Evolutionary conservation across 345 rosid genomes (phyloP).

Genomic region (thale cress (Arabidopsis thaliana)): DNA sequence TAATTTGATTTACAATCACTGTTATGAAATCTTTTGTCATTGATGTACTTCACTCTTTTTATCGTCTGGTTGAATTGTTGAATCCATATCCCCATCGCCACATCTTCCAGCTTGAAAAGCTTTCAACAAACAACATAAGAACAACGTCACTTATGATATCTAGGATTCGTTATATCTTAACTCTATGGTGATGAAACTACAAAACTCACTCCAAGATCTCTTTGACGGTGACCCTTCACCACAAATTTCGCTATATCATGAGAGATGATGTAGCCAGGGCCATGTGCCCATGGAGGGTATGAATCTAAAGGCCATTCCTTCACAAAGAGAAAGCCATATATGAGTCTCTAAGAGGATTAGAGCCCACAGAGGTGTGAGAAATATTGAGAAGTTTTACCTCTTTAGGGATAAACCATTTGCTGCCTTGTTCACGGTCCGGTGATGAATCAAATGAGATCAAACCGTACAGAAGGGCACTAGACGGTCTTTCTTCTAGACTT

Average conservation of each 20-base stretch:
- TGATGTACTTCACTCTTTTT: constrained; percentile 61
- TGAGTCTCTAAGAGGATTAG: constrained; percentile 19
- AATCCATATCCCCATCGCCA: constrained; percentile 97
- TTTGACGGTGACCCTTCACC: constrained; percentile 65
- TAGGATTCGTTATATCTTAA: neutral
- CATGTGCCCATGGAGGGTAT: constrained; percentile 99
- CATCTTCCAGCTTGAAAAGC: constrained; percentile 93
- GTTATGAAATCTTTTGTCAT: constrained; percentile 75
- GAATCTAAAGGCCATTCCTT: constrained; percentile 77
- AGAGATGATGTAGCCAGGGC: constrained; percentile 86
- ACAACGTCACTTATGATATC: neutral
- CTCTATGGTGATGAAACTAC: constrained; percentile 6
- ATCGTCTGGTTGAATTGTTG: constrained; percentile 64
- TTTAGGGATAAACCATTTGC: constrained; percentile 83
- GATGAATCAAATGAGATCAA: constrained; percentile 70
- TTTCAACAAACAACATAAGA: constrained; percentile 39
- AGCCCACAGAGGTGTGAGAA: constrained; percentile 23
- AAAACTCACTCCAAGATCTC: constrained; percentile 67
- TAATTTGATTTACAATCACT: constrained; percentile 74
- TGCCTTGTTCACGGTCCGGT: constrained; percentile 75
- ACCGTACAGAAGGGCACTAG: constrained; percentile 74
- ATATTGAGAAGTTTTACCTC: constrained; percentile 50
- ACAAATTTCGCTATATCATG: constrained; percentile 79
- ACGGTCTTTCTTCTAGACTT: constrained; percentile 63
- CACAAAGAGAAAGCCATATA: constrained; percentile 13